Percentiles rank a stretch among this genome's conserved stretches.
Evolutionary conservation across 129 eudicot genomes (phyloP).

Genomic region (Ambrosia artemisiifolia): DNA sequence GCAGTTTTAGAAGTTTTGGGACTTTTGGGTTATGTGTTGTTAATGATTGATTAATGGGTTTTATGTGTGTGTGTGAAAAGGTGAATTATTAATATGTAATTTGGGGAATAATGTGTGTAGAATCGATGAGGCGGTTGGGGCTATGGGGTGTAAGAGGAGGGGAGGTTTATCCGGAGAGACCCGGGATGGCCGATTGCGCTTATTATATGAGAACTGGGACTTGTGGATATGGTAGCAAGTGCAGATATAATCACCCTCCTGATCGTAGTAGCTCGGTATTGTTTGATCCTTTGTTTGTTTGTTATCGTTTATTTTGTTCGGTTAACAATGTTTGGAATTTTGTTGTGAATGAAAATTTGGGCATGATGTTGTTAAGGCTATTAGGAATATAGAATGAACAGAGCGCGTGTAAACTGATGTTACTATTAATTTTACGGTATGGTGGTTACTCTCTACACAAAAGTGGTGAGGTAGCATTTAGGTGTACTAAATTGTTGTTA

Average conservation of each 20-base stretch:
- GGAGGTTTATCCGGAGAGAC: slow-evolving; percentile 77
- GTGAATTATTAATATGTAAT: too few relatives aligned
- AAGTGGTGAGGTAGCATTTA: too few relatives aligned
- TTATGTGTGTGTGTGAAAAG: background rate
- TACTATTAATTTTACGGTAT: too few relatives aligned
- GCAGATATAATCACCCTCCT: slow-evolving; percentile 90
- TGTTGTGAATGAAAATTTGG: background rate
- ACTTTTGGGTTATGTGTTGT: background rate
- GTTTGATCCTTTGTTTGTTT: slow-evolving; percentile 8
- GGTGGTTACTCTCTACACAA: too few relatives aligned
- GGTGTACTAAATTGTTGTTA: too few relatives aligned
- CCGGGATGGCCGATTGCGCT: slow-evolving; percentile 78
- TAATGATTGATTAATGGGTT: slow-evolving; percentile 12
- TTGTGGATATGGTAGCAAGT: slow-evolving; percentile 85
- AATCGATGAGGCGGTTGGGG: slow-evolving; percentile 67
- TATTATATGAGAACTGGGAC: slow-evolving; percentile 87
- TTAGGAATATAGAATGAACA: too few relatives aligned
- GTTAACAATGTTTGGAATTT: background rate
- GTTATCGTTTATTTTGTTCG: background rate
- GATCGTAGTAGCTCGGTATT: slow-evolving; percentile 69
- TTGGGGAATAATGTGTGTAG: slow-evolving; percentile 43
- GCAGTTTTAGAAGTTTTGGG: slow-evolving; percentile 10
- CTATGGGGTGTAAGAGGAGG: slow-evolving; percentile 56
- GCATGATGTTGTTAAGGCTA: background rate
- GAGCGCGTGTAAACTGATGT: too few relatives aligned